A percentile compares a stretch with the other conserved stretches of the same genome.
Conservation (phyloP, 139 green algal genomes). For the Chlorella sp. region DNA sequence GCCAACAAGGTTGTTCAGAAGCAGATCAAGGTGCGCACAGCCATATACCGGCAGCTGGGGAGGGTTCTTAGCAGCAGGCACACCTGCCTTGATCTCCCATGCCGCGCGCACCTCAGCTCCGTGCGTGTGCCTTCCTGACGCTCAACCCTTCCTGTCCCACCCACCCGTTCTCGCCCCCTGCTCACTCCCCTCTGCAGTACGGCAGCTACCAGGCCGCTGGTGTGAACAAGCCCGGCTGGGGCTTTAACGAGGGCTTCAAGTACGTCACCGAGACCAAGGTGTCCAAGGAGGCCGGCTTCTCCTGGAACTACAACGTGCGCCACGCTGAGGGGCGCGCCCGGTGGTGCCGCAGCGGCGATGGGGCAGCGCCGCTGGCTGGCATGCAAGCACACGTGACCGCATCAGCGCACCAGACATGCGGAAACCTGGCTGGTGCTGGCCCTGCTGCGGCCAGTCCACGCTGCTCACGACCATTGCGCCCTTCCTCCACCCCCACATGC, state of each 20-base stretch:
- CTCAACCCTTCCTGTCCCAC: not conserved
- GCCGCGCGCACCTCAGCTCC: no score
- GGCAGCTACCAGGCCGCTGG: not conserved
- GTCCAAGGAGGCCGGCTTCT: conserved; percentile 1
- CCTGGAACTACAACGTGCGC: not conserved
- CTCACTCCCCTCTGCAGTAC: conserved; percentile 6
- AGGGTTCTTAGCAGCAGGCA: not conserved
- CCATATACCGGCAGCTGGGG: not conserved
- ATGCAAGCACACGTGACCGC: no score
- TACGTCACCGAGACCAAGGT: not conserved
- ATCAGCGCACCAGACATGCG: no score
- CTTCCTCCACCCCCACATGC: not conserved
- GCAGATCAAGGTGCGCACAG: not conserved
- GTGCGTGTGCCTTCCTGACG: no score
- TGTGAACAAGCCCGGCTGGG: not conserved
- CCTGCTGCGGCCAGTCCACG: no score
- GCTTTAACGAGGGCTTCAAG: not conserved
- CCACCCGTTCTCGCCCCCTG: not conserved
- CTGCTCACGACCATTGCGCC: no score
- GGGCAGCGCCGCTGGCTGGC: not conserved
- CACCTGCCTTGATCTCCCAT: not conserved
- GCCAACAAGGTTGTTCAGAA: conserved; percentile 8
- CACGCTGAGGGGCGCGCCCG: not conserved
- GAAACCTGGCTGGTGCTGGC: no score
- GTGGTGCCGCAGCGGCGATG: not conserved